Evolutionary conservation across 1,284 basidiomycete species (phyloP).

Genomic region (Moniliophthora roreri): DNA sequence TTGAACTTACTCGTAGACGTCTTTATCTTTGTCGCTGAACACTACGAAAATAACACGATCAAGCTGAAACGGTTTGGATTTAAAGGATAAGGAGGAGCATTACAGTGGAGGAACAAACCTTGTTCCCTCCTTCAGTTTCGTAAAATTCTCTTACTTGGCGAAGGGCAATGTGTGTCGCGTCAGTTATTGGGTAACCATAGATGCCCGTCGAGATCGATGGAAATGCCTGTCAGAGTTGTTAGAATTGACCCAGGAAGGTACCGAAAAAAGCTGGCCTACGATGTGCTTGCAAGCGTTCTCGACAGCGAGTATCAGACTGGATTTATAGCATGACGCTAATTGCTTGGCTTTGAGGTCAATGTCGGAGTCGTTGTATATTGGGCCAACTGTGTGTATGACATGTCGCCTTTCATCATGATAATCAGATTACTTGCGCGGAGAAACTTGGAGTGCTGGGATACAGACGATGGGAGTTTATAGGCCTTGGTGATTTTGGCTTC

Average conservation of each 20-base stretch:
- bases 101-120: conserved; percentile 37
- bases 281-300: conserved; percentile 64
- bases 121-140: conserved; percentile 47
- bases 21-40: conserved; percentile 63
- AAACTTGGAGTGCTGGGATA: conserved; percentile 16
- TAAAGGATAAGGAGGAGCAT: background rate
- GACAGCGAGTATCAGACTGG: conserved; percentile 62
- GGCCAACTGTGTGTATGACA: conserved; percentile 92
- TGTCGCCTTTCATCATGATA: conserved; percentile 54
- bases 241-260: conserved; percentile 25
- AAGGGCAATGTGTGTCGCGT: conserved; percentile 73
- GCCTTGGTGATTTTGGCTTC: conserved; percentile 82
- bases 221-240: conserved; percentile 56
- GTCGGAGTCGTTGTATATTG: conserved; percentile 58
- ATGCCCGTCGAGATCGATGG: conserved; percentile 78
- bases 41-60: conserved; percentile 75
- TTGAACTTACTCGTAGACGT: conserved; percentile 59
- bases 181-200: conserved; percentile 75
- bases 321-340: conserved; percentile 75
- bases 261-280: conserved; percentile 40
- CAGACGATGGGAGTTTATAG: conserved; percentile 70
- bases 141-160: conserved; percentile 56
- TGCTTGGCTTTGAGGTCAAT: conserved; percentile 66
- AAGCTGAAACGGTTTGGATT: conserved; percentile 41
- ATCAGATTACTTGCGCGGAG: background rate